Percentiles rank a stretch among this genome's conserved stretches.
Evolutionary conservation across 306 rosid genomes (phyloP).

Genomic region (Prunus padus): DNA sequence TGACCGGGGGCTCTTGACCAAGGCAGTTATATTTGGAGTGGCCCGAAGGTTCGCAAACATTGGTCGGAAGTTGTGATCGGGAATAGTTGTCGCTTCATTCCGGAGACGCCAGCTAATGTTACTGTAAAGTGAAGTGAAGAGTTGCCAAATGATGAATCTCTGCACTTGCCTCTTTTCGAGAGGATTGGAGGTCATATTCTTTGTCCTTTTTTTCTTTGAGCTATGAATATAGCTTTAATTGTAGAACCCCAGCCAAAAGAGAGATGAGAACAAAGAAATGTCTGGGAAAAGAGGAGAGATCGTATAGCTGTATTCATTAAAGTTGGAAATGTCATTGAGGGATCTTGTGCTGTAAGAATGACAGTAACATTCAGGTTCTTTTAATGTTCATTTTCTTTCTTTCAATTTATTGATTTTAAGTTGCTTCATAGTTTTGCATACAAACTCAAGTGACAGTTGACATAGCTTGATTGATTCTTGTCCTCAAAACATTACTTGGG

Average conservation of each 20-base stretch:
- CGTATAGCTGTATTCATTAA: slow-evolving; percentile 24
- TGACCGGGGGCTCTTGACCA: slow-evolving; percentile 82
- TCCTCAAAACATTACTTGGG: too few species aligned
- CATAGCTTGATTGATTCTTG: not conserved
- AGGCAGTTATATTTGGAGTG: slow-evolving; percentile 86
- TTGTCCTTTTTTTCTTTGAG: slow-evolving; percentile 34
- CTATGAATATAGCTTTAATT: slow-evolving; percentile 35
- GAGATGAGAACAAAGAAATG: not conserved
- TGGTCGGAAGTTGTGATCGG: slow-evolving; percentile 63
- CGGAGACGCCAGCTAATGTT: slow-evolving; percentile 26
- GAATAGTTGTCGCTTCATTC: slow-evolving; percentile 21
- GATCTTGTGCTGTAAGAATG: slow-evolving; percentile 33
- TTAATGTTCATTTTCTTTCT: not conserved
- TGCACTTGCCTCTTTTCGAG: slow-evolving; percentile 26
- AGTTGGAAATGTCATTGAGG: slow-evolving; percentile 24
- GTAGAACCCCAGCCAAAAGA: slow-evolving; percentile 17
- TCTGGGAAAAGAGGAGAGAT: slow-evolving; percentile 18
- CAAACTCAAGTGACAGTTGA: not conserved
- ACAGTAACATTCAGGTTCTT: slow-evolving; percentile 32
- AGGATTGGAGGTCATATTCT: slow-evolving; percentile 33
- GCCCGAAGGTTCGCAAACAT: slow-evolving; percentile 81
- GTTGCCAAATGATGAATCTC: slow-evolving; percentile 28
- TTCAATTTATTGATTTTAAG: not conserved
- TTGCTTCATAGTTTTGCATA: not conserved
- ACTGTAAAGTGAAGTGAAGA: slow-evolving; percentile 31